phyloP scores from a whole-genome alignment of 106 monocot genomes.

The Dendrobium chrysotoxum region DNA sequence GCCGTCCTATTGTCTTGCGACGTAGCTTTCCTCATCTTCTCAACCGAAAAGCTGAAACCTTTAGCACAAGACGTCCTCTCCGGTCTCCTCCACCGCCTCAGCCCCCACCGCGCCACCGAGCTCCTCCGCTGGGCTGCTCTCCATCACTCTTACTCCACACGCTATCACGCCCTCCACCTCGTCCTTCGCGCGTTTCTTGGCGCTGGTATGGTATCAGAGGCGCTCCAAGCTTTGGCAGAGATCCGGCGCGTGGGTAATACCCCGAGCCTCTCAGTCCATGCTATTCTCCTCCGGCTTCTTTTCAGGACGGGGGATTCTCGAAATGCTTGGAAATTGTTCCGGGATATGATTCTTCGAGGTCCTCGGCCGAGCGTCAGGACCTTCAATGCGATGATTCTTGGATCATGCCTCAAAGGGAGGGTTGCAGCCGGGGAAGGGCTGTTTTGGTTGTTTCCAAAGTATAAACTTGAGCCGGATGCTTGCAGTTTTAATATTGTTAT shows the following conservation, averaged over 20 bases:
- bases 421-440: slow-evolving; percentile 33
- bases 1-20: background rate
- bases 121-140: slow-evolving; percentile 27
- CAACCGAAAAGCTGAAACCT: background rate
- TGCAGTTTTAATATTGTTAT: slow-evolving; percentile 82
- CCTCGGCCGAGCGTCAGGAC: slow-evolving; percentile 45
- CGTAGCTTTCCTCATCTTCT: background rate
- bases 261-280: slow-evolving; percentile 40
- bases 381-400: slow-evolving; percentile 77
- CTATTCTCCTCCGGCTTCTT: slow-evolving; percentile 43
- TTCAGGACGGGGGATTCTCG: slow-evolving; percentile 27
- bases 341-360: slow-evolving; percentile 43
- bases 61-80: slow-evolving; percentile 51
- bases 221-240: slow-evolving; percentile 18
- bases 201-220: slow-evolving; percentile 36
- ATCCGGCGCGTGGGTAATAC: slow-evolving; percentile 20
- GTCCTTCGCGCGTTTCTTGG: slow-evolving; percentile 55
- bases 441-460: slow-evolving; percentile 55
- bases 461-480: slow-evolving; percentile 34
- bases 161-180: slow-evolving; percentile 32
- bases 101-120: background rate
- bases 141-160: background rate
- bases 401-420: slow-evolving; percentile 48
- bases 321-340: slow-evolving; percentile 46
- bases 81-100: slow-evolving; percentile 27